These are phyloP conservation scores for Kitagawia praeruptora DNA, from an alignment of 129 eudicot genomes.

Conservation along the genomic window DNA sequence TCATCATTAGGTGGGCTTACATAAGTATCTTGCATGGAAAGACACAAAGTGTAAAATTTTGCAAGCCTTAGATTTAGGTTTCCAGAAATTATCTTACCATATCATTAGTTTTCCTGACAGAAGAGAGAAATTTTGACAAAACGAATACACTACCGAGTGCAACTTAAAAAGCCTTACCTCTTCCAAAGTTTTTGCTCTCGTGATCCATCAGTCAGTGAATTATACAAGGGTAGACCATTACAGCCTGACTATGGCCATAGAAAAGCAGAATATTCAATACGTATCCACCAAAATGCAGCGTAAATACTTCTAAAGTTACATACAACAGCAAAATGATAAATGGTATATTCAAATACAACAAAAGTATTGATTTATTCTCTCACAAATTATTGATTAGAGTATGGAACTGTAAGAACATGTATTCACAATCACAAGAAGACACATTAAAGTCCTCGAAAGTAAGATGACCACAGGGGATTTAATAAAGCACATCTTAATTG, in stretches of 20 bases:
- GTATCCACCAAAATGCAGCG: not conserved
- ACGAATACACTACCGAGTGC: not conserved
- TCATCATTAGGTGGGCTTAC: not conserved
- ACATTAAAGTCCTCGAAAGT: not conserved
- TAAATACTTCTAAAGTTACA: not conserved
- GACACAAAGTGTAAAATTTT: not conserved
- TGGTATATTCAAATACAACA: not conserved
- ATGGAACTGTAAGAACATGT: not conserved
- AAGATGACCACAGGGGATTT: not conserved
- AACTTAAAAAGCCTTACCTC: slow-evolving; percentile 40
- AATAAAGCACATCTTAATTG: no score
- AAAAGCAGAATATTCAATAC: not conserved
- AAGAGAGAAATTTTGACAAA: not conserved
- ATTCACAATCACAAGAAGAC: not conserved
- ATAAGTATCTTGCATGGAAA: not conserved
- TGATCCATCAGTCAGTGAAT: slow-evolving; percentile 68
- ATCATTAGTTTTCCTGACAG: not conserved
- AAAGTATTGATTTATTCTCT: not conserved
- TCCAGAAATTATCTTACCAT: not conserved
- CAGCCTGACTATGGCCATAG: slow-evolving; percentile 22
- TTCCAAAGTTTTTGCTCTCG: slow-evolving; percentile 78
- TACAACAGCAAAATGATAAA: not conserved
- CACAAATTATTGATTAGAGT: not conserved
- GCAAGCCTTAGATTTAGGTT: not conserved
- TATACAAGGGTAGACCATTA: slow-evolving; percentile 34